phyloP scores from a whole-genome alignment of 1,284 basidiomycete genomes.

The Tremellales sp. region DNA sequence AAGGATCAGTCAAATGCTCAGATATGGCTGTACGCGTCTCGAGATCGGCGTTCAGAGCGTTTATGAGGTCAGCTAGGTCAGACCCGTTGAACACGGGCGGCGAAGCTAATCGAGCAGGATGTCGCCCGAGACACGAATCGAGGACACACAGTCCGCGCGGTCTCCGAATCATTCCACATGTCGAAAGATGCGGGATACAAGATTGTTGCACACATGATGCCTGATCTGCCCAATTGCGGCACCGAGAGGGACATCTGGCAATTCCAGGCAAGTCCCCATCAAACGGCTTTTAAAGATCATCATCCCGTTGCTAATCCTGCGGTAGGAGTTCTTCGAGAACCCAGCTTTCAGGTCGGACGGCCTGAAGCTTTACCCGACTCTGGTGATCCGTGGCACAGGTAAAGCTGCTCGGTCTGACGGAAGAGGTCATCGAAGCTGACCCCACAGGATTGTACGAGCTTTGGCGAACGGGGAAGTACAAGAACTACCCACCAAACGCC shows the following conservation, averaged over 20 bases:
- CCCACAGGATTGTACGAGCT: slow-evolving; percentile 82
- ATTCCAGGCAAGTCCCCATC: slow-evolving; percentile 66
- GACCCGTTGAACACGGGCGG: neutral
- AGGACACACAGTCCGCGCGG: slow-evolving; percentile 95
- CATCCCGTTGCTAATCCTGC: no score
- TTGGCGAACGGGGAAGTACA: slow-evolving; percentile 94
- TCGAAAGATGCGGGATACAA: slow-evolving; percentile 99
- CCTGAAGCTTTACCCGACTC: slow-evolving; percentile 95
- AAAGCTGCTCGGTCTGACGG: neutral
- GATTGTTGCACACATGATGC: slow-evolving; percentile 98
- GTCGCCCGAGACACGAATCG: slow-evolving; percentile 98
- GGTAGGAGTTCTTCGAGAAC: slow-evolving; percentile 86
- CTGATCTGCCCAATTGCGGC: slow-evolving; percentile 94
- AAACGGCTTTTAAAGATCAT: neutral
- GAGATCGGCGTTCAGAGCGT: slow-evolving; percentile 99
- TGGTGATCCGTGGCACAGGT: slow-evolving; percentile 91
- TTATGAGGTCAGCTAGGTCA: slow-evolving; percentile 60
- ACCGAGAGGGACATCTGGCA: slow-evolving; percentile 96
- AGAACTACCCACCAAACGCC: slow-evolving; percentile 98
- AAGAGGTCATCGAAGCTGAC: neutral
- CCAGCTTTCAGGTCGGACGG: slow-evolving; percentile 96
- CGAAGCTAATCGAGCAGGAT: slow-evolving; percentile 52
- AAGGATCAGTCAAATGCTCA: slow-evolving; percentile 86
- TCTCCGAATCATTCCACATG: slow-evolving; percentile 95
- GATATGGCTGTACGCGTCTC: slow-evolving; percentile 95